Conservation (phyloP, 2,329 filamentous ascomycete species). For the Talaromyces sp. region DNA sequence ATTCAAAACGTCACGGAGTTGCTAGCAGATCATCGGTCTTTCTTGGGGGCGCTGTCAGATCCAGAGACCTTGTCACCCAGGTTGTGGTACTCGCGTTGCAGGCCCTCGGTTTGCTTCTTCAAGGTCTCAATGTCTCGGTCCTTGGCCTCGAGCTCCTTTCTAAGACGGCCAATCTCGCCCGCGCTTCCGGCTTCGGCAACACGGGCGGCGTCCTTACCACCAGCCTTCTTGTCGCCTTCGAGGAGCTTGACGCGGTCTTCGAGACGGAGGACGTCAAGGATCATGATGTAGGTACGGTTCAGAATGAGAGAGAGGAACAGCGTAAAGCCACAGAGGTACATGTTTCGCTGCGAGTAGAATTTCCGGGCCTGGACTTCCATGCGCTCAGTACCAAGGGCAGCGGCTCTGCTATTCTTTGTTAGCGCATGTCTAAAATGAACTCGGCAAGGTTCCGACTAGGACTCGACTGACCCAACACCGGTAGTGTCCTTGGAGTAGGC, state of each 20-base stretch:
- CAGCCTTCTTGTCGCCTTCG: constrained; percentile 61
- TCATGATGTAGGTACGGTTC: constrained; percentile 98
- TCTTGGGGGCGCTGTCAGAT: constrained; percentile 49
- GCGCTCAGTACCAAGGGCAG: constrained; percentile 78
- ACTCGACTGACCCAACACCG: constrained; percentile 44
- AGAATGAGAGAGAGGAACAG: constrained; percentile 95
- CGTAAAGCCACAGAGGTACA: constrained; percentile 99
- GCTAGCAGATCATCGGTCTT: constrained; percentile 44
- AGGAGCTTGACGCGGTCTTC: constrained; percentile 86
- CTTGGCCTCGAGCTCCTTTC: constrained; percentile 47
- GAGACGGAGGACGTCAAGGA: constrained; percentile 82
- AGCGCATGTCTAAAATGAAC: background rate
- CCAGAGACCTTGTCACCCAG: constrained; percentile 74
- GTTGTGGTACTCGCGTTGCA: constrained; percentile 79
- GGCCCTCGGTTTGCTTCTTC: constrained; percentile 83
- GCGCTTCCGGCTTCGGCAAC: constrained; percentile 67
- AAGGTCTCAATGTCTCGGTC: constrained; percentile 54
- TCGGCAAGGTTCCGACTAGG: background rate
- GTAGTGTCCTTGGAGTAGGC: constrained; percentile 61
- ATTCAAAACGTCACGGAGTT: background rate
- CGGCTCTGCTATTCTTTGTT: constrained; percentile 41
- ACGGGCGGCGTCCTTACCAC: constrained; percentile 66
- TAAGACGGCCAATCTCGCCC: constrained; percentile 72
- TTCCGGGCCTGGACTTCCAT: constrained; percentile 99
- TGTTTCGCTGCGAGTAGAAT: constrained; percentile 99